Evolutionary conservation across 2,329 filamentous ascomycete genomes (phyloP).

Genomic region (Capronia americana): DNA sequence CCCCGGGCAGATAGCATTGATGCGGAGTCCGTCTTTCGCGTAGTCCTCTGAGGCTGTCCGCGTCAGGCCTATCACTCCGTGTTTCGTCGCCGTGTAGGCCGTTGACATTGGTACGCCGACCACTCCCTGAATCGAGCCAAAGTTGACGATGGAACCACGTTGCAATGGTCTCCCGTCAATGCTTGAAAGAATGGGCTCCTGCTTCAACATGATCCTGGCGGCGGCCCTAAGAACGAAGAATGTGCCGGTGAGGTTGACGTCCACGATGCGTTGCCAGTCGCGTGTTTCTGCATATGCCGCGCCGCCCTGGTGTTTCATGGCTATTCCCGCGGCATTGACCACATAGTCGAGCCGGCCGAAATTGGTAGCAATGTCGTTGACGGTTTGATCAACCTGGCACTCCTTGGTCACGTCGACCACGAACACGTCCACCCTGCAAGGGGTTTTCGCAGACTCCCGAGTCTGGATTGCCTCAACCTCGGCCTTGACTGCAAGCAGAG

Average conservation of each 20-base stretch:
- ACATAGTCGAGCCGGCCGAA: constrained; percentile 51
- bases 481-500: constrained; percentile 21
- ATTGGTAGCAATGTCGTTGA: constrained; percentile 62
- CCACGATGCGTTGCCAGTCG: constrained; percentile 52
- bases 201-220: constrained; percentile 53
- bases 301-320: constrained; percentile 40
- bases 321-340: constrained; percentile 41
- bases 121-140: constrained; percentile 45
- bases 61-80: constrained; percentile 65
- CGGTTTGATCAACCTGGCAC: constrained; percentile 58
- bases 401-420: constrained; percentile 58
- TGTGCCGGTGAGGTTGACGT: constrained; percentile 53
- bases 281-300: constrained; percentile 36
- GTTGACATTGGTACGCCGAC: constrained; percentile 48
- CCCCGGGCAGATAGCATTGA: constrained; percentile 46
- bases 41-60: constrained; percentile 64
- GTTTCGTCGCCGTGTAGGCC: constrained; percentile 56
- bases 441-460: neutral
- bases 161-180: constrained; percentile 46
- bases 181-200: constrained; percentile 49
- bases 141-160: constrained; percentile 59
- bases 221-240: constrained; percentile 52
- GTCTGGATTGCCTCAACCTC: constrained; percentile 16
- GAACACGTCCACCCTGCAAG: constrained; percentile 19
- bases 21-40: constrained; percentile 47